phyloP scores from a whole-genome alignment of 495 filamentous ascomycete genomes.

The Corynascus novoguineensis region DNA sequence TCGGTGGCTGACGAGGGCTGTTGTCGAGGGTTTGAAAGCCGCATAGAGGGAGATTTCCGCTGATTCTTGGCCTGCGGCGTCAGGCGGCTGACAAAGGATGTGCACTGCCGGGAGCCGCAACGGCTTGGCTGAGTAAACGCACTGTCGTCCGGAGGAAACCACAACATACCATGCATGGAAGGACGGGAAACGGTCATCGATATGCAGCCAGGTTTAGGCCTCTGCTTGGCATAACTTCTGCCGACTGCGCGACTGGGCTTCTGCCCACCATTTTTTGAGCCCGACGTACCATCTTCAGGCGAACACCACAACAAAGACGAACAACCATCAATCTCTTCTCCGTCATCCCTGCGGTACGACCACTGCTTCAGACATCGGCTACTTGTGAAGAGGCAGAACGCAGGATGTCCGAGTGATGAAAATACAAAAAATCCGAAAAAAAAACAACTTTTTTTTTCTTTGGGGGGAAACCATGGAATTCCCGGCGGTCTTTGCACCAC shows the following conservation, averaged over 20 bases:
- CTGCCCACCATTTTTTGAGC: background rate
- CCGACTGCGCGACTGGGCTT: background rate
- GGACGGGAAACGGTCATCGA: background rate
- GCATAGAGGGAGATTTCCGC: background rate
- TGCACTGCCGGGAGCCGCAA: background rate
- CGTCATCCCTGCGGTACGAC: background rate
- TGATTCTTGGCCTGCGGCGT: background rate
- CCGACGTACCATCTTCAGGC: background rate
- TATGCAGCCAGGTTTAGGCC: conserved; percentile 10
- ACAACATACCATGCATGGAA: background rate
- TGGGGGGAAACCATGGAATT: background rate
- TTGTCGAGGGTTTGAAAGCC: too few relatives aligned
- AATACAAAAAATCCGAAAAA: background rate
- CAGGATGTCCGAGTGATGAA: background rate
- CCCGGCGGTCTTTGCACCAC: background rate
- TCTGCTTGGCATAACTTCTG: conserved; percentile 12
- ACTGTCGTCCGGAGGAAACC: background rate
- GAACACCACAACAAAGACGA: background rate
- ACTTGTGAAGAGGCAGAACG: background rate
- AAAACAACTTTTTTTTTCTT: conserved; percentile 12
- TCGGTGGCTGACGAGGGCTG: background rate
- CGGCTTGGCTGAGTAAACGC: too few relatives aligned
- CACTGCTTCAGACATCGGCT: background rate
- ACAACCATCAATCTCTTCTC: background rate
- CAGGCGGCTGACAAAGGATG: background rate